Percentiles rank a stretch among this genome's conserved stretches.
These are phyloP conservation scores for Hypoxylon perforatum DNA, from an alignment of 495 filamentous ascomycete species.

Conservation along the genomic window DNA sequence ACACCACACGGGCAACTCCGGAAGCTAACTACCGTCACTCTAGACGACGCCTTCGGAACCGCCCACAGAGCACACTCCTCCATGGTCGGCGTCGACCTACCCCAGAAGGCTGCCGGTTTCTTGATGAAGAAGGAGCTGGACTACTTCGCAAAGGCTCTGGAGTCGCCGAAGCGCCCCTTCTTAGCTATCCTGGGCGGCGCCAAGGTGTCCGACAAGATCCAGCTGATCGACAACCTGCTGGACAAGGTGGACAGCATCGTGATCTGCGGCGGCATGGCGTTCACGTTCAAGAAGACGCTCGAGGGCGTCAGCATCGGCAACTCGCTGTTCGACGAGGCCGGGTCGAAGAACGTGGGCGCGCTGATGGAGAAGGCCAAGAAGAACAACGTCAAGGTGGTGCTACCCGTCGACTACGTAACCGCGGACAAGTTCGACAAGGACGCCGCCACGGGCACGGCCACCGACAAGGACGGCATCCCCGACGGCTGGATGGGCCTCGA, in stretches of 20 bases:
- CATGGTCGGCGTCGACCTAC: constrained; percentile 96
- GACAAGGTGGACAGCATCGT: constrained; percentile 96
- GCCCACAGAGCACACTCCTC: constrained; percentile 98
- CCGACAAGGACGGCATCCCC: constrained; percentile 89
- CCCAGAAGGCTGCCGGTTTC: constrained; percentile 96
- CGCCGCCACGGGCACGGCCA: constrained; percentile 82
- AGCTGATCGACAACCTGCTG: constrained; percentile 98
- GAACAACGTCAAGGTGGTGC: constrained; percentile 91
- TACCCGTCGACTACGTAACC: constrained; percentile 95
- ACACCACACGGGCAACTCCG: background rate
- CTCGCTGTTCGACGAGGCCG: constrained; percentile 93
- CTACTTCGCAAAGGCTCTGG: constrained; percentile 98
- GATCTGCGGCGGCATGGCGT: constrained; percentile 98
- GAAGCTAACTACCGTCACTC: constrained; percentile 9
- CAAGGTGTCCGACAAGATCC: constrained; percentile 99
- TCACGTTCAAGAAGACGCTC: constrained; percentile 99
- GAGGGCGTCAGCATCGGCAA: constrained; percentile 90
- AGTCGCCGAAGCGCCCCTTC: constrained; percentile 93
- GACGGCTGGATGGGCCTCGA: constrained; percentile 98
- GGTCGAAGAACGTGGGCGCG: constrained; percentile 88
- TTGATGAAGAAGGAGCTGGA: constrained; percentile 99
- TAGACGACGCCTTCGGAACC: constrained; percentile 98
- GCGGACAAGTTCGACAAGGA: constrained; percentile 93
- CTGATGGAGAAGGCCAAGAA: constrained; percentile 96
- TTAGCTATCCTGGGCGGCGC: constrained; percentile 97